Percentiles rank a stretch among this genome's conserved stretches.
These are phyloP conservation scores for Poa annua DNA, from an alignment of 176 grass and related monocot genomes.

Conservation along the genomic window DNA sequence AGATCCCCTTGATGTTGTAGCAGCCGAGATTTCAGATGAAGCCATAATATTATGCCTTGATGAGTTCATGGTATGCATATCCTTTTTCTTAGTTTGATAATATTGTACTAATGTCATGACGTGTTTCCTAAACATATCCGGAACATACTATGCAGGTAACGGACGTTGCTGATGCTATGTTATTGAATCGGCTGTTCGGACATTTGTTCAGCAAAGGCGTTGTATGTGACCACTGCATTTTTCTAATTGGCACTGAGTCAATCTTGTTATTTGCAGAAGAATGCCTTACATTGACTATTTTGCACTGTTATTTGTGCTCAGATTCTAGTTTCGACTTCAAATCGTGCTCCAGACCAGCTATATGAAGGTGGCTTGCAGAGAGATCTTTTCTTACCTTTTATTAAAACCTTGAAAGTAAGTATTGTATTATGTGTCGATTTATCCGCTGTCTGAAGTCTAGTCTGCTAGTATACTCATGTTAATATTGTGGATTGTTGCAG, in stretches of 20 bases:
- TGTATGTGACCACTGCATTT: conserved; percentile 62
- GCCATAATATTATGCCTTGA: conserved; percentile 82
- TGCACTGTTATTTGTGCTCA: conserved; percentile 40
- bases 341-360: conserved; percentile 74
- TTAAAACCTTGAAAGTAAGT: conserved; percentile 85
- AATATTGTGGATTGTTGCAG: conserved; percentile 52
- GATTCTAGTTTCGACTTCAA: conserved; percentile 95
- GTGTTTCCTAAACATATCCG: background rate
- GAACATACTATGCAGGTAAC: conserved; percentile 2
- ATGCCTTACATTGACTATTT: conserved; percentile 23
- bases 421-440: conserved; percentile 28
- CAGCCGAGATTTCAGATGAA: conserved; percentile 94
- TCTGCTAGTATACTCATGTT: conserved; percentile 16
- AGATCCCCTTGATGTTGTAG: conserved; percentile 96
- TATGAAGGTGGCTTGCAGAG: conserved; percentile 76
- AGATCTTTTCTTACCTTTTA: conserved; percentile 78
- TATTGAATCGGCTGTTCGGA: conserved; percentile 83
- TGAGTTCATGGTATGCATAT: background rate
- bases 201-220: conserved; percentile 92
- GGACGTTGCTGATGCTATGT: conserved; percentile 65
- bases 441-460: conserved; percentile 11
- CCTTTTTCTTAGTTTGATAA: background rate
- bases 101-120: background rate
- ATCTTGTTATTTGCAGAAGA: conserved; percentile 19
- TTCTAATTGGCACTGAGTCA: conserved; percentile 28